phyloP scores from a whole-genome alignment of 1,284 basidiomycete species.

The Phenoliferia sp. region DNA sequence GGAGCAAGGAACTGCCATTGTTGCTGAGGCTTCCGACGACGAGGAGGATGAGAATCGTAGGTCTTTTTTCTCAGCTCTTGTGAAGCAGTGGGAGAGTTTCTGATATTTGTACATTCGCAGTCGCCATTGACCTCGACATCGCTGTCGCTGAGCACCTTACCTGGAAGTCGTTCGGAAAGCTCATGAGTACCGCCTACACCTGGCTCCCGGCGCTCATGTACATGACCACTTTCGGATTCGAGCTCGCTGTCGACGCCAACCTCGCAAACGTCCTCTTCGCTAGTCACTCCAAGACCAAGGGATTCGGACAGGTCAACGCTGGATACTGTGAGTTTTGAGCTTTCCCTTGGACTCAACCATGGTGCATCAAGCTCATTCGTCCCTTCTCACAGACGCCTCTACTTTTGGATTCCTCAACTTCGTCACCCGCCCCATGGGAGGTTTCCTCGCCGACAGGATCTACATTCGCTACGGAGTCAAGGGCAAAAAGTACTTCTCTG shows the following conservation, averaged over 20 bases:
- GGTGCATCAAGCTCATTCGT: background rate
- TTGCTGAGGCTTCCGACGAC: conserved; percentile 20
- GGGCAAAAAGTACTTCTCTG: conserved; percentile 50
- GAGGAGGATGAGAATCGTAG: background rate
- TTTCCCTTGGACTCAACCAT: conserved; percentile 21
- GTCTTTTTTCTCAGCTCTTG: background rate
- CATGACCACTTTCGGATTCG: conserved; percentile 50
- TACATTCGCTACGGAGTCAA: conserved; percentile 28
- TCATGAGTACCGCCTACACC: conserved; percentile 52
- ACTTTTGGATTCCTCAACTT: conserved; percentile 39
- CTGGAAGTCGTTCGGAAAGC: conserved; percentile 39
- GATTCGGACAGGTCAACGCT: background rate
- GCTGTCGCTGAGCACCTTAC: conserved; percentile 55
- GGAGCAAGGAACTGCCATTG: background rate
- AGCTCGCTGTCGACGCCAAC: conserved; percentile 57
- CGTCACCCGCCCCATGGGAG: conserved; percentile 21
- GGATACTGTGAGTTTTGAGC: background rate
- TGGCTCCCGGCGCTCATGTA: conserved; percentile 55
- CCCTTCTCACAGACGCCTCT: conserved; percentile 42
- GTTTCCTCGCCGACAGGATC: conserved; percentile 18
- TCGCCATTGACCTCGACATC: conserved; percentile 43
- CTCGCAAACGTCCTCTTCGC: conserved; percentile 52
- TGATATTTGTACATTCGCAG: conserved; percentile 45
- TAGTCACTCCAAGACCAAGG: conserved; percentile 34
- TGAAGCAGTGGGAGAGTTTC: conserved; percentile 19